Percentiles rank a stretch among this genome's conserved stretches.
Conservation (phyloP, 164 flowering plant species). For the Cinnamomum micranthum region DNA sequence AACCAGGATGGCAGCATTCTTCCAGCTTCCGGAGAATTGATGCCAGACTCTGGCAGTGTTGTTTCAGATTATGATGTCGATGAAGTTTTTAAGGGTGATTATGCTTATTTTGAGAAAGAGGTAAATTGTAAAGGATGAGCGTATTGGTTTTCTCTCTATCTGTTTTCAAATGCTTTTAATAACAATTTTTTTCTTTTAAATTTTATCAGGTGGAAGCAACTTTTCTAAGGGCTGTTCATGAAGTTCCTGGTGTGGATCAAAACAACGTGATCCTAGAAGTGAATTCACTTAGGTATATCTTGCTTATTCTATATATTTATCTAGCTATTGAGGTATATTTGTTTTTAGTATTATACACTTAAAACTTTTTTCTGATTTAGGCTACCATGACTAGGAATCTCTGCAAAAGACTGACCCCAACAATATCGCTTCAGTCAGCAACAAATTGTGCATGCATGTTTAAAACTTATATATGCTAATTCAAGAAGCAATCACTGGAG, state of each 20-base stretch:
- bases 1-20: slow-evolving; percentile 42
- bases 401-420: too few species aligned
- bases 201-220: slow-evolving; percentile 88
- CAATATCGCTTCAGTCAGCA: too few species aligned
- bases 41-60: slow-evolving; percentile 34
- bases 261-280: slow-evolving; percentile 73
- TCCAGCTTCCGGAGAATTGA: slow-evolving; percentile 62
- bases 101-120: slow-evolving; percentile 77
- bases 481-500: too few species aligned
- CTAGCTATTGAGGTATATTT: not conserved
- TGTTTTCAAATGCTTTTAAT: slow-evolving; percentile 2
- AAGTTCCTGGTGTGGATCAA: slow-evolving; percentile 47
- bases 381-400: too few species aligned
- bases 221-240: slow-evolving; percentile 78
- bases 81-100: slow-evolving; percentile 49
- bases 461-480: too few species aligned
- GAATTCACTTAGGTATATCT: slow-evolving; percentile 70
- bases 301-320: not conserved
- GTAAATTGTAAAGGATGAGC: slow-evolving; percentile 21
- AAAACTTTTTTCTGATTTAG: too few species aligned
- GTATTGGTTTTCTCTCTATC: not conserved
- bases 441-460: too few species aligned
- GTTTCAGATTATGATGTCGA: slow-evolving; percentile 50
- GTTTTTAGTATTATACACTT: too few species aligned
- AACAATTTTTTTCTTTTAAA: not conserved